A percentile compares a stretch with the other conserved stretches of the same genome.
phyloP scores from a whole-genome alignment of 352 stramenopile species.

The Globisporangium okanoganense region DNA sequence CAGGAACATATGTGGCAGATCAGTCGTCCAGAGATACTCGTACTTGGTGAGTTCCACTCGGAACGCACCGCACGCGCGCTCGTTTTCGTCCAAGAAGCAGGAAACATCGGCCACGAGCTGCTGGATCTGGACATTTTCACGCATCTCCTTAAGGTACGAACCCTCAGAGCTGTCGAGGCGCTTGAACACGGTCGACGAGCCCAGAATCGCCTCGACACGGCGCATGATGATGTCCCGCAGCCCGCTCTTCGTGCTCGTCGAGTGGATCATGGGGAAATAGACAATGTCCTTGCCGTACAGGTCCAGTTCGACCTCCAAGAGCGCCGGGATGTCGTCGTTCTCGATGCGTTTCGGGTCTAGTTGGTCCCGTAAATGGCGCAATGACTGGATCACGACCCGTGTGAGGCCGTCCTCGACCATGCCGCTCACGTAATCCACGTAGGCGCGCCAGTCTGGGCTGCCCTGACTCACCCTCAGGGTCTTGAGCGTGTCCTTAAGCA shows the following conservation, averaged over 20 bases:
- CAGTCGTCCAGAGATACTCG: slow-evolving; percentile 91
- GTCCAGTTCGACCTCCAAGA: slow-evolving; percentile 91
- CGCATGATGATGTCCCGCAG: slow-evolving; percentile 63
- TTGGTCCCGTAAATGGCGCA: slow-evolving; percentile 72
- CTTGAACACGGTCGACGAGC: slow-evolving; percentile 70
- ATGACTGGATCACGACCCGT: slow-evolving; percentile 67
- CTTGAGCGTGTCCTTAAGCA: slow-evolving; percentile 91
- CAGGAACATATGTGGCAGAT: slow-evolving; percentile 86
- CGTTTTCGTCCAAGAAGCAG: slow-evolving; percentile 76
- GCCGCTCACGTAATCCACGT: slow-evolving; percentile 90
- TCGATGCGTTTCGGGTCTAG: slow-evolving; percentile 82
- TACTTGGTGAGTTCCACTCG: slow-evolving; percentile 83
- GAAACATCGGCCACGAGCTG: slow-evolving; percentile 78
- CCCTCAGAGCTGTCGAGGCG: slow-evolving; percentile 85
- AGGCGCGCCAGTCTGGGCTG: slow-evolving; percentile 90
- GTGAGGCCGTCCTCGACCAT: slow-evolving; percentile 86
- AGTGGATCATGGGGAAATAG: slow-evolving; percentile 68
- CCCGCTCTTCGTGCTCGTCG: slow-evolving; percentile 38
- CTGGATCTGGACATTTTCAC: slow-evolving; percentile 77
- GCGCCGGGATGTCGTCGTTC: slow-evolving; percentile 75
- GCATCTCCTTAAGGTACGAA: slow-evolving; percentile 88
- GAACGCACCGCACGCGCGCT: slow-evolving; percentile 55
- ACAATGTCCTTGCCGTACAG: slow-evolving; percentile 83
- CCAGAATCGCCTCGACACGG: slow-evolving; percentile 64
- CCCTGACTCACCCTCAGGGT: slow-evolving; percentile 87